A percentile compares a stretch with the other conserved stretches of the same genome.
phyloP scores from a whole-genome alignment of 2,329 filamentous ascomycete genomes.

The Pyrenochaeta sp. region DNA sequence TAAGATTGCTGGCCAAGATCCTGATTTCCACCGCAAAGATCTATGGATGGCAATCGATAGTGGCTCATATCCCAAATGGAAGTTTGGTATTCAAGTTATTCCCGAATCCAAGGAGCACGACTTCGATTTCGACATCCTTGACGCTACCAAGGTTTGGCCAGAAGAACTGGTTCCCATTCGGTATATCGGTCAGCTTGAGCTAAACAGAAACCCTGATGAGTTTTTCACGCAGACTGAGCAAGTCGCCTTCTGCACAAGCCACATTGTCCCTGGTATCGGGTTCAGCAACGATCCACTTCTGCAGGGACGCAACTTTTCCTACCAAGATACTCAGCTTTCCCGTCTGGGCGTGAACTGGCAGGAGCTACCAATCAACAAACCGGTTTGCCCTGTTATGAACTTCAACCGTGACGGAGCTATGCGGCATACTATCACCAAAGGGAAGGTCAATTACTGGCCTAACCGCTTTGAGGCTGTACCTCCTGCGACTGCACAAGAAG shows the following conservation, averaged over 20 bases:
- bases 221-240: slow-evolving; percentile 87
- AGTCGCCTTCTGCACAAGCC: slow-evolving; percentile 81
- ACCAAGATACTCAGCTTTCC: slow-evolving; percentile 73
- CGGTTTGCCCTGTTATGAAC: slow-evolving; percentile 78
- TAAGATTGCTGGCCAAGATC: slow-evolving; percentile 70
- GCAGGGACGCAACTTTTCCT: slow-evolving; percentile 76
- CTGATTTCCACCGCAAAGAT: slow-evolving; percentile 84
- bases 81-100: slow-evolving; percentile 82
- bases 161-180: slow-evolving; percentile 78
- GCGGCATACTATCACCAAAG: slow-evolving; percentile 76
- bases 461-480: slow-evolving; percentile 72
- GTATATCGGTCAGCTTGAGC: slow-evolving; percentile 80
- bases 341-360: slow-evolving; percentile 79
- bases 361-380: slow-evolving; percentile 79
- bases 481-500: slow-evolving; percentile 68
- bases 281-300: slow-evolving; percentile 78
- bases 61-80: slow-evolving; percentile 78
- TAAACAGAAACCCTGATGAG: slow-evolving; percentile 82
- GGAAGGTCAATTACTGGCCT: slow-evolving; percentile 81
- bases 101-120: slow-evolving; percentile 75
- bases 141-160: slow-evolving; percentile 87
- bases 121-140: slow-evolving; percentile 86
- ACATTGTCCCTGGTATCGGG: slow-evolving; percentile 80
- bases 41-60: slow-evolving; percentile 76
- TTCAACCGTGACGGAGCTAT: slow-evolving; percentile 78